Percentiles rank a stretch among this genome's conserved stretches.
Evolutionary conservation across 83 land plant genomes (phyloP).

Genomic region (Thuja plicata): DNA sequence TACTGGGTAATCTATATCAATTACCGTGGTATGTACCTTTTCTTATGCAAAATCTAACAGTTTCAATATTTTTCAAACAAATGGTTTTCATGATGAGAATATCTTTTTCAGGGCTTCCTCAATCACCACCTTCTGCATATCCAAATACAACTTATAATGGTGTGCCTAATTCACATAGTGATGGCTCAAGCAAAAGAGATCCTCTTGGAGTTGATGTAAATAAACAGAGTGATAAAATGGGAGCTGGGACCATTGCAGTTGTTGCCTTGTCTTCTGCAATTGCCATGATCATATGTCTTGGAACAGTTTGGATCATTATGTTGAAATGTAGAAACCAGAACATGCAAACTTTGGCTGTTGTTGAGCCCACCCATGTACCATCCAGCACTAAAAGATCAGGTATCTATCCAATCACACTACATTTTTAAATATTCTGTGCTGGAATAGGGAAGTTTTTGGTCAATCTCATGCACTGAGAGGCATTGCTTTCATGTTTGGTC

Average conservation of each 20-base stretch:
- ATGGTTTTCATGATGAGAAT: slow-evolving; percentile 1
- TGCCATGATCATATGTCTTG: slow-evolving; percentile 40
- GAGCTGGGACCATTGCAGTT: slow-evolving; percentile 44
- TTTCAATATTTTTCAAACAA: slow-evolving; percentile 3
- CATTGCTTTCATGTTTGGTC: not conserved
- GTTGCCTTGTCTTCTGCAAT: slow-evolving; percentile 64
- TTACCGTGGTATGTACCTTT: slow-evolving; percentile 67
- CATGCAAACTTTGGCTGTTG: slow-evolving; percentile 24
- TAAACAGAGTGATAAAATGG: slow-evolving; percentile 24
- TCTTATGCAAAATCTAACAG: not conserved
- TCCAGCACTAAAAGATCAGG: slow-evolving; percentile 35
- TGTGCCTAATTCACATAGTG: slow-evolving; percentile 24
- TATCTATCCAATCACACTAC: slow-evolving; percentile 13
- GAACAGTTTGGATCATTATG: slow-evolving; percentile 43
- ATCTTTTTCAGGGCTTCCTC: slow-evolving; percentile 68
- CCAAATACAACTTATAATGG: slow-evolving; percentile 16
- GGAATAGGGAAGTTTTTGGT: slow-evolving; percentile 2
- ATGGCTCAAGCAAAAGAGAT: slow-evolving; percentile 23
- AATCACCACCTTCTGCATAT: slow-evolving; percentile 66
- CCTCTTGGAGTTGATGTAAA: slow-evolving; percentile 71
- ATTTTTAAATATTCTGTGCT: not conserved
- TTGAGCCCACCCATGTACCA: slow-evolving; percentile 18
- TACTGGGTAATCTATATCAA: slow-evolving; percentile 64
- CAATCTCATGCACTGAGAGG: not conserved
- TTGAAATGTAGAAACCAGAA: slow-evolving; percentile 27